Evolutionary conservation across 1,284 basidiomycete genomes (phyloP), one percentile per base, ranked within the genome.

Genomic region (Malassezia slooffiae): DNA sequence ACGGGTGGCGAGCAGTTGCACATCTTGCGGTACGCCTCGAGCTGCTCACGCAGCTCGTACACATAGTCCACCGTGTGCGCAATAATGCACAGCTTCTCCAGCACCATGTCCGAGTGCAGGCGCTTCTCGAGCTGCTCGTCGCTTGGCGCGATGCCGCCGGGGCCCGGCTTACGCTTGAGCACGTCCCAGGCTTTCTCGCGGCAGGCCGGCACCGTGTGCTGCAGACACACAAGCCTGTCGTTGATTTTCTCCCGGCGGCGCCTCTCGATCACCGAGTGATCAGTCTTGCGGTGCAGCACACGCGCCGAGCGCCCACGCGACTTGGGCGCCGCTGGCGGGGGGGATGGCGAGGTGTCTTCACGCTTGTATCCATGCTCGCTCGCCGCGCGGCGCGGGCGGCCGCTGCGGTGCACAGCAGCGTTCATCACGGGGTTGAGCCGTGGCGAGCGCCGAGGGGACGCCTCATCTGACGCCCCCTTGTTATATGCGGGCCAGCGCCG

Each of bases 171-270:
- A 8, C 26, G 33, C 43, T 26, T 23, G 20, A 66, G 46, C 26
- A 58, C 46, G 29, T 63, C 59, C 22, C 45, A 43, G n/a, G 57
- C 61, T 40, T 69, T 60, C 17, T 55, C 50, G 32, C 52, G 53
- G 29, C 67, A 69, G 8, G 67, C 67, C 0, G 67, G 67, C 9
- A 69, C 58, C 12, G 52, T 38, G 28, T 45, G 44, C 33, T 67
- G 64, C 22, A 69, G 40, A 12, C 49, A 38, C 27, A 67, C 52
- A 7, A 69, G 58, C 36, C 62, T 59, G 38, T 69, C 65, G 47
- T 69, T 69, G 57, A 69, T 69, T 54, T 69, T 69, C 33, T 66
- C 62, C 15, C 67, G 38, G 9, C 67, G 45, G 15, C 65, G 54
- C 8, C 67, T 38, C 43, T 69, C 67, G 33, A 69, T 69, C 45